Evolutionary conservation across 129 eudicot species (phyloP).

Genomic region (Apium graveolens): DNA sequence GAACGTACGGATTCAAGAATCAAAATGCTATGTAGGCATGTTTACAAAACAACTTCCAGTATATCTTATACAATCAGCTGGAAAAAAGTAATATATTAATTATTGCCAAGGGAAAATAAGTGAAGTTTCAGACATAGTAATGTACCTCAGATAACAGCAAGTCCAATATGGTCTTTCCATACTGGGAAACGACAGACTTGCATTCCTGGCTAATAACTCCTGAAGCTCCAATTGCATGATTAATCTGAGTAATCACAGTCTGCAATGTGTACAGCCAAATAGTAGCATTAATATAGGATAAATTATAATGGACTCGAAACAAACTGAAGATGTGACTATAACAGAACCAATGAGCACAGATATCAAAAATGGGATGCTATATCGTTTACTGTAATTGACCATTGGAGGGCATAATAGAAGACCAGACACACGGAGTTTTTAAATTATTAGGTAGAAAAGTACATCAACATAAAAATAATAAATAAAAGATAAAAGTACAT

Average conservation of each 20-base stretch:
- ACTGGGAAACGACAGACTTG: slow-evolving; percentile 67
- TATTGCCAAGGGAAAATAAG: background rate
- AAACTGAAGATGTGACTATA: background rate
- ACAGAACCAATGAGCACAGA: background rate
- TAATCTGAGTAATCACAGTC: slow-evolving; percentile 73
- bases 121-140: background rate
- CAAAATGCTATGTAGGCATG: background rate
- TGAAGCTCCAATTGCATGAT: slow-evolving; percentile 94
- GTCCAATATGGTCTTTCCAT: slow-evolving; percentile 73
- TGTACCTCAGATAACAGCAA: slow-evolving; percentile 67
- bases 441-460: background rate
- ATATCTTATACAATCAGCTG: background rate
- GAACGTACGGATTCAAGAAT: background rate
- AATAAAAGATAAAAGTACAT: background rate
- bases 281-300: background rate
- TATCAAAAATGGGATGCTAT: background rate
- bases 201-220: slow-evolving; percentile 96
- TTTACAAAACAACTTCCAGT: background rate
- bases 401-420: background rate
- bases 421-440: background rate
- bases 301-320: background rate
- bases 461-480: background rate
- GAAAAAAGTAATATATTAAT: background rate
- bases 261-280: slow-evolving; percentile 10
- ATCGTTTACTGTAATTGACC: background rate